These are phyloP conservation scores for Trichoderma citrinoviride DNA, from an alignment of 2,329 filamentous ascomycete genomes.

Conservation along the genomic window DNA sequence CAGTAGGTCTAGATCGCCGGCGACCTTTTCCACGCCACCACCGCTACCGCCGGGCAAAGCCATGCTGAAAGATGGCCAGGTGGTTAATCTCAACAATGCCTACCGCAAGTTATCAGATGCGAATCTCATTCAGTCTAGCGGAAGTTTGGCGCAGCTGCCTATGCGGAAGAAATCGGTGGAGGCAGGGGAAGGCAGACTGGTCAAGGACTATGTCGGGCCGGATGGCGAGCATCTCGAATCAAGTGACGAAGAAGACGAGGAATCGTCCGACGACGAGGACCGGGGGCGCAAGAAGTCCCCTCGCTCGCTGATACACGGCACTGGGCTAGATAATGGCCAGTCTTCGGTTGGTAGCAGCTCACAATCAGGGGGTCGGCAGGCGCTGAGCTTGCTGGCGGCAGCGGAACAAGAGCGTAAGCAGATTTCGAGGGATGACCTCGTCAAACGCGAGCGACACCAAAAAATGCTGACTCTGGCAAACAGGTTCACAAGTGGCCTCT, in stretches of 20 bases:
- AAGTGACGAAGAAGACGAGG: constrained; percentile 67
- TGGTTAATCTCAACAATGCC: constrained; percentile 66
- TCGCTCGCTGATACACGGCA: constrained; percentile 44
- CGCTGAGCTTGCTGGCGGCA: constrained; percentile 65
- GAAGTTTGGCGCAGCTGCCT: constrained; percentile 60
- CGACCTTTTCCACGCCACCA: constrained; percentile 30
- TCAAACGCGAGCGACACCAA: neutral
- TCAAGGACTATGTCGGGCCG: constrained; percentile 65
- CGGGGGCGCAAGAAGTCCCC: constrained; percentile 58
- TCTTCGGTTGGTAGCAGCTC: constrained; percentile 32
- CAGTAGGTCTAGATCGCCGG: constrained; percentile 41
- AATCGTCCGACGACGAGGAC: constrained; percentile 65
- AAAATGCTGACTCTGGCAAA: constrained; percentile 27
- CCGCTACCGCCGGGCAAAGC: constrained; percentile 37
- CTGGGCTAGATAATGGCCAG: constrained; percentile 37
- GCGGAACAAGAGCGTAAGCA: constrained; percentile 75
- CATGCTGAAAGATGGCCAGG: constrained; percentile 58
- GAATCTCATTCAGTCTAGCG: constrained; percentile 61
- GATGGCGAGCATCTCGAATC: constrained; percentile 66
- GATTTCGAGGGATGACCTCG: neutral
- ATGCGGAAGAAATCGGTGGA: constrained; percentile 51
- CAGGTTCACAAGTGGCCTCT: constrained; percentile 54
- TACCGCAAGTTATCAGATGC: constrained; percentile 72
- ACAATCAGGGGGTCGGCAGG: constrained; percentile 42
- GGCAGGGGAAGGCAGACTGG: constrained; percentile 53